phyloP scores from a whole-genome alignment of 768 basidiomycete genomes.

The Mycena albidolilacea region DNA sequence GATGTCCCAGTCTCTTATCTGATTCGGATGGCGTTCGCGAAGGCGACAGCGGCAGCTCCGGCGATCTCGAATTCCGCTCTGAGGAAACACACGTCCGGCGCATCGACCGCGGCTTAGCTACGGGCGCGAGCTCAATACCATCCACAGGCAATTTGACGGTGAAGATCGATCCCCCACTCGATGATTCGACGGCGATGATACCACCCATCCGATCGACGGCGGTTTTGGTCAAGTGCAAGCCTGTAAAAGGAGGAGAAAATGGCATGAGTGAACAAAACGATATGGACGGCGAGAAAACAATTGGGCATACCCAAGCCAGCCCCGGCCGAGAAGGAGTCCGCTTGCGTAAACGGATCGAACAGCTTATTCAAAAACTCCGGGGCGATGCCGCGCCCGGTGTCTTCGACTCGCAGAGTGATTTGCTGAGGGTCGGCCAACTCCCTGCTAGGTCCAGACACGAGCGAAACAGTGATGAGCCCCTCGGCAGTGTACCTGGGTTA shows the following conservation, averaged over 20 bases:
- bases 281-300: not conserved
- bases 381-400: conserved; percentile 29
- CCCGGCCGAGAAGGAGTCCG: conserved; percentile 31
- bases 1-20: not conserved
- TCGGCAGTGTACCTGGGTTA: conserved; percentile 14
- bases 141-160: conserved; percentile 20
- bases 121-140: conserved; percentile 1
- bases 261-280: not conserved
- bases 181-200: conserved; percentile 27
- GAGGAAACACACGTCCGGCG: conserved; percentile 7
- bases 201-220: conserved; percentile 31
- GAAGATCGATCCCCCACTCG: conserved; percentile 23
- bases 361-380: conserved; percentile 24
- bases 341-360: conserved; percentile 34
- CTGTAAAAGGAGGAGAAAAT: conserved; percentile 1
- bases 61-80: not conserved
- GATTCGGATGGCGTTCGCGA: not conserved
- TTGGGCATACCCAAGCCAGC: conserved; percentile 25
- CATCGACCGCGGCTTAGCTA: not conserved
- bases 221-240: conserved; percentile 30
- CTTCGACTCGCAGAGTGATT: conserved; percentile 19
- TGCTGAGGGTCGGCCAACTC: not conserved
- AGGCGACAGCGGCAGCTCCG: conserved; percentile 1
- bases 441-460: conserved; percentile 3
- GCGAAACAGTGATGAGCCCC: conserved; percentile 27